These are phyloP conservation scores for Marchantia paleacea DNA, from an alignment of 225 moss, liverwort and hornwort genomes.

Conservation along the genomic window DNA sequence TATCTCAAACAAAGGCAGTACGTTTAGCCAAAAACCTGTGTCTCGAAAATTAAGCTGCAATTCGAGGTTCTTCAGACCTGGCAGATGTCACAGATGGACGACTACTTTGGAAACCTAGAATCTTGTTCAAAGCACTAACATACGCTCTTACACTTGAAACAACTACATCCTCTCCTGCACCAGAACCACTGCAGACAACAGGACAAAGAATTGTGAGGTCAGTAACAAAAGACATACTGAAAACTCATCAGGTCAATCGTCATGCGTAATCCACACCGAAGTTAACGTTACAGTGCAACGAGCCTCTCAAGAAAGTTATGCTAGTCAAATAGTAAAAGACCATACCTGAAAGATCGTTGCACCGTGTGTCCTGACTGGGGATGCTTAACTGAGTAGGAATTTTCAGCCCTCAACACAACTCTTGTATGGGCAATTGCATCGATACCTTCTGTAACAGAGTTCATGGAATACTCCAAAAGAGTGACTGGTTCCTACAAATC, in stretches of 20 bases:
- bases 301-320: too few relatives aligned
- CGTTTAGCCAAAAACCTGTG: not conserved
- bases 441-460: slow-evolving; percentile 79
- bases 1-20: not conserved
- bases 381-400: slow-evolving; percentile 64
- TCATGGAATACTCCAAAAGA: slow-evolving; percentile 79
- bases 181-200: slow-evolving; percentile 56
- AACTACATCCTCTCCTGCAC: slow-evolving; percentile 83
- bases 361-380: slow-evolving; percentile 67
- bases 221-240: not conserved
- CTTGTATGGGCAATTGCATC: slow-evolving; percentile 89
- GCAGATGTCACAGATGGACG: slow-evolving; percentile 23
- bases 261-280: too few relatives aligned
- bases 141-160: slow-evolving; percentile 93
- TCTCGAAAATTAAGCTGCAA: slow-evolving; percentile 20
- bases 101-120: slow-evolving; percentile 61
- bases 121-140: slow-evolving; percentile 88
- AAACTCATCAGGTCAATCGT: too few relatives aligned
- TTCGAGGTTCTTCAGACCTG: slow-evolving; percentile 47
- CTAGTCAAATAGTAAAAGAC: not conserved
- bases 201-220: not conserved
- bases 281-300: too few relatives aligned
- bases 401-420: slow-evolving; percentile 67
- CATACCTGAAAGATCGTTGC: slow-evolving; percentile 67
- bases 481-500: slow-evolving; percentile 57